Base-by-base conservation (phyloP, 805 yeast genomes). In the Wickerhamomyces alni region DNA sequence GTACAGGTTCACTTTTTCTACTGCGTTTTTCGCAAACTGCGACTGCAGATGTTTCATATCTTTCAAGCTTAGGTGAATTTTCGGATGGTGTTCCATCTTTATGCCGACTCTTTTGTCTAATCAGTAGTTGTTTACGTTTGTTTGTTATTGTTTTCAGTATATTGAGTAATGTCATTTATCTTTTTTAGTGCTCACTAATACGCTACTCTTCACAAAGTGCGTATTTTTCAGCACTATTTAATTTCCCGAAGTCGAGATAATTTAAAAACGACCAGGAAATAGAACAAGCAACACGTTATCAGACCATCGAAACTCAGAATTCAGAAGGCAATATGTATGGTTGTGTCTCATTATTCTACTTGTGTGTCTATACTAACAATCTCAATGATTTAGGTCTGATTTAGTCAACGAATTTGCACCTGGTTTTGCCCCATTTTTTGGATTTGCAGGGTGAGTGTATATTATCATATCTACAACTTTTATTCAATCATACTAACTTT, bases 341-440 rank as follows among this genome's bases (percentile, higher is more conserved):
- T 13, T 16, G 22, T 27, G 29, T n/a, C n/a, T n/a, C n/a, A n/a
- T n/a, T n/a, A n/a, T n/a, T n/a, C n/a, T n/a, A n/a, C n/a, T n/a
- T n/a, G n/a, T n/a, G n/a, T n/a, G n/a, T n/a, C n/a, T n/a, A n/a
- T 18, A 33, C 39, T 22, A 46, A 44, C 45, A 44, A 47, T 16
- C 4, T 12, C 24, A 21, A 21, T 26, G 6, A 28, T 22, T 33
- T 40, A 58, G 65, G 64, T 58, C 70, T 31, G 64, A 60, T 41
- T 58, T 61, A 35, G 67, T 65, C 47, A 74, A 70, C 52, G 91
- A 83, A 61, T 83, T 77, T 57, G 74, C 88, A 26, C 98, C 99
- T 36, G 80, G 80, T 24, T 93, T 84, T 65, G 97, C 99, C 13
- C 98, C 99, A 44, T 93, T 93, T 63, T 80, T 93, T 59, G 99